Conservation (phyloP, 495 filamentous ascomycete genomes). For the Aspergillus heteromorphus region DNA sequence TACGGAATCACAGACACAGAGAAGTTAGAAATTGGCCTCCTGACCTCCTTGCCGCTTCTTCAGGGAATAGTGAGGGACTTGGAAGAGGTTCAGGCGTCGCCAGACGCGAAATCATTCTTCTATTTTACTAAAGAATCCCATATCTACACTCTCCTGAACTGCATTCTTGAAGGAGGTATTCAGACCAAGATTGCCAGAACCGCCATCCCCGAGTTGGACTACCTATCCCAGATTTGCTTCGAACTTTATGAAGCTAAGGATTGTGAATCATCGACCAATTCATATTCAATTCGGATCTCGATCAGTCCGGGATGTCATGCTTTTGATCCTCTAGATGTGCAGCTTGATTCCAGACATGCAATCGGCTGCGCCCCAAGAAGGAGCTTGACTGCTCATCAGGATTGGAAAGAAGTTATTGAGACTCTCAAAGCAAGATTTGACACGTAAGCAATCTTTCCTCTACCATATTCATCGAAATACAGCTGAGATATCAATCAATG, state of each 20-base stretch:
- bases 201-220: constrained; percentile 94
- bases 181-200: constrained; percentile 86
- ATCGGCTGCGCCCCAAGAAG: constrained; percentile 87
- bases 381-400: constrained; percentile 82
- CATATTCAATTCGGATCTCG: constrained; percentile 92
- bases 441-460: constrained; percentile 51
- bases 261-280: constrained; percentile 64
- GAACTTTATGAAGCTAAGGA: constrained; percentile 94
- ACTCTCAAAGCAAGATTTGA: constrained; percentile 92
- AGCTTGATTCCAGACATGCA: constrained; percentile 89
- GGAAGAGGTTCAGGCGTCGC: constrained; percentile 93
- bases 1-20: constrained; percentile 92
- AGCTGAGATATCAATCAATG: background rate
- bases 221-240: constrained; percentile 95
- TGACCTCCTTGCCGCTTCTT: constrained; percentile 86
- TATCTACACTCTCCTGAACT: constrained; percentile 96
- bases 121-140: constrained; percentile 99
- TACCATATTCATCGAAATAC: background rate
- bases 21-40: constrained; percentile 93
- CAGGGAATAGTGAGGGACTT: constrained; percentile 94
- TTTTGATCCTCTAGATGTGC: constrained; percentile 91
- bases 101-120: constrained; percentile 90
- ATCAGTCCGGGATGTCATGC: constrained; percentile 94
- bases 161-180: constrained; percentile 93
- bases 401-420: constrained; percentile 95